These are phyloP conservation scores for Venturia aucupariae DNA, from an alignment of 2,329 filamentous ascomycete genomes.

Conservation along the genomic window DNA sequence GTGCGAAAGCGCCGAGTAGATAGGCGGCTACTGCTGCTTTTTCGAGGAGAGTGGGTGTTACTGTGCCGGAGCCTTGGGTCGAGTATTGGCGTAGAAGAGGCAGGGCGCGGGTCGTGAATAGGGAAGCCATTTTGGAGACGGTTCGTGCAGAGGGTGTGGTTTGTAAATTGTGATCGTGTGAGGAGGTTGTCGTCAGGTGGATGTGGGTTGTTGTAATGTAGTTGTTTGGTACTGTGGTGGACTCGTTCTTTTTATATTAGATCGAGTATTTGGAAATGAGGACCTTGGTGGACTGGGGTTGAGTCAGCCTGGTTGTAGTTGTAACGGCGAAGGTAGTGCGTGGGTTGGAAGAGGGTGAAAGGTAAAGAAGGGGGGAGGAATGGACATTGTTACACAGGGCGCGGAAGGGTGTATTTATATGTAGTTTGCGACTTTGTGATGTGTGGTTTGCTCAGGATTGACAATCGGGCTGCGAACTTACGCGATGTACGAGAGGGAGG, in stretches of 20 bases:
- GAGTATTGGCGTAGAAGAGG: background rate
- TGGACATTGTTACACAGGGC: background rate
- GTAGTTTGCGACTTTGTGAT: background rate
- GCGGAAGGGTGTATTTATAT: too few relatives aligned
- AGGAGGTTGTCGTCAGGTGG: background rate
- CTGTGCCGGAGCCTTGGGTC: background rate
- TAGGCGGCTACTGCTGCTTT: slow-evolving; percentile 27
- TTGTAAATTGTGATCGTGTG: background rate
- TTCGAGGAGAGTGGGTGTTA: slow-evolving; percentile 2
- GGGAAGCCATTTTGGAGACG: background rate
- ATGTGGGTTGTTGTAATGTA: background rate
- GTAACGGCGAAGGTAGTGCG: background rate
- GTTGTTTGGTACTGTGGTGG: background rate
- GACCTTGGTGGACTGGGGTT: background rate
- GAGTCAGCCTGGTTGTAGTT: background rate
- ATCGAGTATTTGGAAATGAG: too few relatives aligned
- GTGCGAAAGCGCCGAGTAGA: slow-evolving; percentile 28
- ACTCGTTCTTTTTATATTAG: background rate
- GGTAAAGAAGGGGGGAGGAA: background rate
- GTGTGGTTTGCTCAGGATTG: background rate
- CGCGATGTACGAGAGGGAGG: background rate
- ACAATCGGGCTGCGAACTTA: background rate
- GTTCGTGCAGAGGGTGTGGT: background rate
- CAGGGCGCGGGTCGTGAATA: background rate
- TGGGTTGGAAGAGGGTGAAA: too few relatives aligned